phyloP scores from a whole-genome alignment of 768 basidiomycete genomes.

The Pleurotus djamor region DNA sequence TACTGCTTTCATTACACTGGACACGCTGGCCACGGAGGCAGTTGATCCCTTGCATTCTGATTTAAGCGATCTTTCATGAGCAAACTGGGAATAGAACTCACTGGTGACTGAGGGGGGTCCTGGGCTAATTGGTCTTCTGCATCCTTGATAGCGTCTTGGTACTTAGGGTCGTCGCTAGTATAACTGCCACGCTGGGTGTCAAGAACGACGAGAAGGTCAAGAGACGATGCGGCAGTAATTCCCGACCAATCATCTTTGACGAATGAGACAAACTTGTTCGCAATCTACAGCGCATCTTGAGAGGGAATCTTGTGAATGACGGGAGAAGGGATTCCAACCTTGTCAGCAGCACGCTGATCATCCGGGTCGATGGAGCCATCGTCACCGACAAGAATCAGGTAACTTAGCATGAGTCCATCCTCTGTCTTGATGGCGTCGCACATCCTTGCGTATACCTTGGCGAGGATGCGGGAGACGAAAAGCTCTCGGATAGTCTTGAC shows the following conservation, averaged over 20 bases:
- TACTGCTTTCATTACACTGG: neutral
- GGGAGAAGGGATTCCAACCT: neutral
- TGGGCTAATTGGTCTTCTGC: neutral
- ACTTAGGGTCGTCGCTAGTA: conserved; percentile 1
- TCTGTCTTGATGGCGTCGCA: conserved; percentile 3
- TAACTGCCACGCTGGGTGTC: neutral
- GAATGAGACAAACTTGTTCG: neutral
- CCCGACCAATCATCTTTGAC: neutral
- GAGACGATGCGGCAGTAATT: neutral
- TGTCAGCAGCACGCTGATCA: conserved; percentile 8
- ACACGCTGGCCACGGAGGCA: neutral
- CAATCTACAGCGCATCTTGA: neutral
- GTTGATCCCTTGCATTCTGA: neutral
- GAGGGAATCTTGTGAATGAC: too few species aligned
- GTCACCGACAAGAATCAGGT: conserved; percentile 3
- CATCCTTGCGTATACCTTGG: conserved; percentile 4
- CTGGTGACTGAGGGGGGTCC: neutral
- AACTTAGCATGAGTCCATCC: conserved; percentile 4
- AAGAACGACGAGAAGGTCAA: conserved; percentile 2
- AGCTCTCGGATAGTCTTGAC: neutral
- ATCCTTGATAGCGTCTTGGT: conserved; percentile 1
- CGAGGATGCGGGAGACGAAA: conserved; percentile 4
- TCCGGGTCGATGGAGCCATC: conserved; percentile 6
- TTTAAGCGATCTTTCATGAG: neutral
- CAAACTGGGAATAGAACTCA: neutral